Conservation (phyloP, 1,139 yeast genomes). For the Wickerhamomyces sp. region DNA sequence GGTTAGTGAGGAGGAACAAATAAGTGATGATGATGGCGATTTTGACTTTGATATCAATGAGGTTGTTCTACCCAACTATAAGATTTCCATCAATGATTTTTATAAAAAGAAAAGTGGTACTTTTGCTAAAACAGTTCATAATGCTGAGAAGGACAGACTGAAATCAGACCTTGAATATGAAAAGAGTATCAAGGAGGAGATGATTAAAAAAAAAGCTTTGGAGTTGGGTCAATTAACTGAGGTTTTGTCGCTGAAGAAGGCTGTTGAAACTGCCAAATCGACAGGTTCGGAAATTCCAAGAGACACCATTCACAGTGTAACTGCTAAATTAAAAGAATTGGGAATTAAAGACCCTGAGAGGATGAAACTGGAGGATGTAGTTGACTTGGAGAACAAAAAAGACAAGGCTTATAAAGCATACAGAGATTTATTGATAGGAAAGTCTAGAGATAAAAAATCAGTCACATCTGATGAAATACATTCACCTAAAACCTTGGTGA, state of each 20-base stretch:
- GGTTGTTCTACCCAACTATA: slow-evolving; percentile 53
- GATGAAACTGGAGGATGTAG: slow-evolving; percentile 13
- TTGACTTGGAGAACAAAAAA: slow-evolving; percentile 15
- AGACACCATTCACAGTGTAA: slow-evolving; percentile 37
- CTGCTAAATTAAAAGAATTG: slow-evolving; percentile 26
- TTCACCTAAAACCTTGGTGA: slow-evolving; percentile 4
- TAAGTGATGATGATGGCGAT: slow-evolving; percentile 59
- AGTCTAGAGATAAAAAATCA: slow-evolving; percentile 6
- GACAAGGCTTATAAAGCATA: slow-evolving; percentile 16
- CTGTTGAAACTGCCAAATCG: slow-evolving; percentile 52
- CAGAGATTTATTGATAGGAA: slow-evolving; percentile 14
- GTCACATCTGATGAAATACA: neutral
- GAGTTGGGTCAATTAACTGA: slow-evolving; percentile 49
- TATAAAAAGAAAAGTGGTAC: slow-evolving; percentile 11
- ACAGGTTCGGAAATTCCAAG: slow-evolving; percentile 42
- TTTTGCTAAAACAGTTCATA: too few species aligned
- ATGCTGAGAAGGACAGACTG: neutral
- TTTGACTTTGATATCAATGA: slow-evolving; percentile 60
- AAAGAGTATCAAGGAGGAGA: slow-evolving; percentile 2
- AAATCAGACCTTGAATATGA: slow-evolving; percentile 1
- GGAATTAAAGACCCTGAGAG: slow-evolving; percentile 17
- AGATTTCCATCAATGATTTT: slow-evolving; percentile 25
- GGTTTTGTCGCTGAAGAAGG: slow-evolving; percentile 55
- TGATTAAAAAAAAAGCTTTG: slow-evolving; percentile 35
- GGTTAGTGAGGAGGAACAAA: slow-evolving; percentile 59